These are phyloP conservation scores for Suhomyces pyralidae DNA, from an alignment of 805 yeast genomes.

Conservation along the genomic window DNA sequence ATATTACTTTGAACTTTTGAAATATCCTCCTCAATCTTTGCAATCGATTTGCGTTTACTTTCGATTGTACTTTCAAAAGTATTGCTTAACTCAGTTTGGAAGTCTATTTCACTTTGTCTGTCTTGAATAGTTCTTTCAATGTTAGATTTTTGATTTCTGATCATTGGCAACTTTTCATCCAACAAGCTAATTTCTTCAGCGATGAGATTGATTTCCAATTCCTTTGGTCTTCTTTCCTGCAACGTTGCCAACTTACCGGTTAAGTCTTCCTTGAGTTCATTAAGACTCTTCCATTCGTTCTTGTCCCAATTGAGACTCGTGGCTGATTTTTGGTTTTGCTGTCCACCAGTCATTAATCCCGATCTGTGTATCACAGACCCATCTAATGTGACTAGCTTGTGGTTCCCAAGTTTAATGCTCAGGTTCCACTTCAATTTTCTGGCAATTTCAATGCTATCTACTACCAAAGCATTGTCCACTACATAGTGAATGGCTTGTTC, in stretches of 20 bases:
- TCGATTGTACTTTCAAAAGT: conserved; percentile 20
- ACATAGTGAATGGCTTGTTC: conserved; percentile 80
- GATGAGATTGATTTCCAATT: conserved; percentile 53
- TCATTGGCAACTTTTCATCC: conserved; percentile 39
- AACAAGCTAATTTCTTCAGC: conserved; percentile 51
- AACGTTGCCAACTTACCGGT: conserved; percentile 49
- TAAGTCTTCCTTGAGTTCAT: conserved; percentile 48
- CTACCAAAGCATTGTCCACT: conserved; percentile 75
- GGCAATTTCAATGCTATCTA: conserved; percentile 69
- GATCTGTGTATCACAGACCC: conserved; percentile 84
- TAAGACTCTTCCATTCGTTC: conserved; percentile 55
- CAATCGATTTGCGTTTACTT: conserved; percentile 13
- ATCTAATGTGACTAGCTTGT: conserved; percentile 73
- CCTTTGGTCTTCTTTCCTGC: conserved; percentile 50
- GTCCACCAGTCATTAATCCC: conserved; percentile 93
- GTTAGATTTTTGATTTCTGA: conserved; percentile 45
- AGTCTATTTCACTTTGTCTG: conserved; percentile 48
- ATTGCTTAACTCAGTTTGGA: conserved; percentile 33
- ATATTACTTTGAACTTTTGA: conserved; percentile 16
- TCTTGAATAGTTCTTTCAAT: conserved; percentile 45
- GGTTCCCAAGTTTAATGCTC: conserved; percentile 33
- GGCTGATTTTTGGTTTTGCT: conserved; percentile 44
- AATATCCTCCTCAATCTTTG: conserved; percentile 19
- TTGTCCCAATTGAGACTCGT: conserved; percentile 63
- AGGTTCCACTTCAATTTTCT: conserved; percentile 67